phyloP scores from a whole-genome alignment of 352 stramenopile genomes.

The Globisporangium recalcitrans region DNA sequence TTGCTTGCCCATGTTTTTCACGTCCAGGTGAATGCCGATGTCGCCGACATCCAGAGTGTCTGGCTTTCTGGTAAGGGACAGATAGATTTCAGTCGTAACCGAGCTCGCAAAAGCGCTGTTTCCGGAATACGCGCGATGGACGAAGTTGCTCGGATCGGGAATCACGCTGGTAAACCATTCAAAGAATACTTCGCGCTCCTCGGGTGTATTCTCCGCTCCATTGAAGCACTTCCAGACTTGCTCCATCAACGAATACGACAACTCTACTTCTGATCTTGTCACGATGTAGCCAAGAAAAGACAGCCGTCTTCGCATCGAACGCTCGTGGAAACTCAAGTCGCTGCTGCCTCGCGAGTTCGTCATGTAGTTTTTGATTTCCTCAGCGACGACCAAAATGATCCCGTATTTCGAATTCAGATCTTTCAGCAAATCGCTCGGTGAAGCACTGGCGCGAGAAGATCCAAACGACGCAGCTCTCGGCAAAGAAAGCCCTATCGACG shows the following conservation, averaged over 20 bases:
- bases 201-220: conserved; percentile 22
- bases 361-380: conserved; percentile 51
- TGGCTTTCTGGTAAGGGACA: conserved; percentile 33
- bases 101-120: conserved; percentile 55
- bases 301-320: conserved; percentile 41
- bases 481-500: conserved; percentile 30
- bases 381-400: conserved; percentile 52
- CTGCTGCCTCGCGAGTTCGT: background rate
- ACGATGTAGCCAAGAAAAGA: conserved; percentile 72
- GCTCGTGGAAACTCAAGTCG: conserved; percentile 8
- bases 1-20: conserved; percentile 44
- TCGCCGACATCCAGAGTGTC: conserved; percentile 9
- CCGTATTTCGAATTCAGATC: conserved; percentile 57
- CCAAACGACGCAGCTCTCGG: conserved; percentile 21
- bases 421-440: conserved; percentile 56
- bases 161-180: conserved; percentile 65
- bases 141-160: conserved; percentile 62
- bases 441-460: conserved; percentile 29
- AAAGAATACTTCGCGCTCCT: conserved; percentile 62
- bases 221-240: conserved; percentile 62
- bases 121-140: conserved; percentile 55
- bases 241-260: conserved; percentile 56
- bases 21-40: conserved; percentile 36
- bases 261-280: conserved; percentile 63
- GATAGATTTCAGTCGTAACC: conserved; percentile 45